These are phyloP conservation scores for Chalciporus piperatus DNA, from an alignment of 768 basidiomycete genomes.

Conservation along the genomic window DNA sequence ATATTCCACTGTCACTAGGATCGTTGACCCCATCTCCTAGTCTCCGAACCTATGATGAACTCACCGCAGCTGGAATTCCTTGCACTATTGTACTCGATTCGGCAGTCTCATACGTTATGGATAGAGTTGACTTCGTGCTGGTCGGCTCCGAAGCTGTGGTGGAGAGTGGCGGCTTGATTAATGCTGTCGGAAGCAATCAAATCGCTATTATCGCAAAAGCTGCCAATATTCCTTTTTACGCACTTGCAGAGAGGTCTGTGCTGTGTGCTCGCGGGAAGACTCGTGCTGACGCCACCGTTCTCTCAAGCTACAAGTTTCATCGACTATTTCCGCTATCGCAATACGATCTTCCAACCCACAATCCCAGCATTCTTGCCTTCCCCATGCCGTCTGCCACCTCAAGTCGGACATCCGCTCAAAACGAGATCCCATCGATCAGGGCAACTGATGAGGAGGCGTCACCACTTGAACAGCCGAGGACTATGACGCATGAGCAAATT, in stretches of 20 bases:
- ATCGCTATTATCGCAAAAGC: constrained; percentile 96
- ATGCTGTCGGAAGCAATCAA: constrained; percentile 93
- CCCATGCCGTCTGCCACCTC: constrained; percentile 35
- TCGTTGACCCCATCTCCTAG: constrained; percentile 39
- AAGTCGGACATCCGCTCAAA: constrained; percentile 1
- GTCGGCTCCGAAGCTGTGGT: constrained; percentile 98
- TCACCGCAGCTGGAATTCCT: constrained; percentile 89
- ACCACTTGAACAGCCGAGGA: constrained; percentile 10
- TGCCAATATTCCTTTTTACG: constrained; percentile 94
- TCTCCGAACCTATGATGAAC: constrained; percentile 84
- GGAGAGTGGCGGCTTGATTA: constrained; percentile 90
- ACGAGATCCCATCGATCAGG: constrained; percentile 2
- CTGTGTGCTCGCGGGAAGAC: constrained; percentile 21
- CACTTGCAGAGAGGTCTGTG: constrained; percentile 80
- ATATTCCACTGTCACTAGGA: not conserved
- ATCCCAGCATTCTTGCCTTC: constrained; percentile 72
- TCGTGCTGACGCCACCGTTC: constrained; percentile 22
- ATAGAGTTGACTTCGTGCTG: constrained; percentile 90
- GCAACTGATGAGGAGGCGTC: constrained; percentile 1
- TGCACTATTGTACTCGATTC: constrained; percentile 94
- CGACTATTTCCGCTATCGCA: constrained; percentile 92
- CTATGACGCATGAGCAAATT: constrained; percentile 81
- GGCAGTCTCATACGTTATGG: constrained; percentile 96
- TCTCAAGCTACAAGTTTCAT: constrained; percentile 90
- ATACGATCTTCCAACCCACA: constrained; percentile 83